Conservation (phyloP, 2,329 filamentous ascomycete species). For the Aspergillus cejpii region DNA sequence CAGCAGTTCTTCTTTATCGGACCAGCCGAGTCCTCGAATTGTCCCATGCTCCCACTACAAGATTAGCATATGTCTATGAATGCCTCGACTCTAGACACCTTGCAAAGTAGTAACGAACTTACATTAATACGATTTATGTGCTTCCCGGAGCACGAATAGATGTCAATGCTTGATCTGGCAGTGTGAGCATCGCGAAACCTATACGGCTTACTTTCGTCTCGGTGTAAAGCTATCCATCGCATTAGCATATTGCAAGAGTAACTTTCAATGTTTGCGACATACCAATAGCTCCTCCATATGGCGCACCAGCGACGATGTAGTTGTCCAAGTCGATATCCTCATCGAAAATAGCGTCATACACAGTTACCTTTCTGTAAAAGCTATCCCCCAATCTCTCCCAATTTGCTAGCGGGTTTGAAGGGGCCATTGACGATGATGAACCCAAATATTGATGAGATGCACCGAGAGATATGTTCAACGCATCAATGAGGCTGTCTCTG, state of each 20-base stretch:
- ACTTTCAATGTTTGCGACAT: constrained; percentile 29
- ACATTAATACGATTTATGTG: constrained; percentile 70
- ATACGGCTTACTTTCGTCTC: constrained; percentile 78
- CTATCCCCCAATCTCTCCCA: constrained; percentile 91
- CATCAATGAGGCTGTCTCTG: not conserved
- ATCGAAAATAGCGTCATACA: constrained; percentile 91
- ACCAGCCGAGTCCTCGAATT: constrained; percentile 89
- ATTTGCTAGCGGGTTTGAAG: constrained; percentile 66
- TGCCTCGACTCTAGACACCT: not conserved
- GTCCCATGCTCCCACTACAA: constrained; percentile 75
- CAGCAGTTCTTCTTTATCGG: constrained; percentile 85
- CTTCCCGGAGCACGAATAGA: constrained; percentile 90
- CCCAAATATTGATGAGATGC: not conserved
- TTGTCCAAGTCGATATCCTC: constrained; percentile 90
- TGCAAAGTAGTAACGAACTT: constrained; percentile 14
- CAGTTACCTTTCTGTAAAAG: constrained; percentile 90
- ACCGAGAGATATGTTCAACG: not conserved
- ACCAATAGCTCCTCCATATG: constrained; percentile 91
- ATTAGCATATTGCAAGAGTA: constrained; percentile 3
- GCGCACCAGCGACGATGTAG: constrained; percentile 84
- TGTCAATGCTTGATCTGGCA: constrained; percentile 77
- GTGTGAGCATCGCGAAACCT: constrained; percentile 66
- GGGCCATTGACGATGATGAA: constrained; percentile 33
- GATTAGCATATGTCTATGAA: constrained; percentile 1
- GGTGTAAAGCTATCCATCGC: constrained; percentile 64